These are phyloP conservation scores for Hydrangea macrophylla DNA, from an alignment of 148 eudicot species.

Conservation along the genomic window DNA sequence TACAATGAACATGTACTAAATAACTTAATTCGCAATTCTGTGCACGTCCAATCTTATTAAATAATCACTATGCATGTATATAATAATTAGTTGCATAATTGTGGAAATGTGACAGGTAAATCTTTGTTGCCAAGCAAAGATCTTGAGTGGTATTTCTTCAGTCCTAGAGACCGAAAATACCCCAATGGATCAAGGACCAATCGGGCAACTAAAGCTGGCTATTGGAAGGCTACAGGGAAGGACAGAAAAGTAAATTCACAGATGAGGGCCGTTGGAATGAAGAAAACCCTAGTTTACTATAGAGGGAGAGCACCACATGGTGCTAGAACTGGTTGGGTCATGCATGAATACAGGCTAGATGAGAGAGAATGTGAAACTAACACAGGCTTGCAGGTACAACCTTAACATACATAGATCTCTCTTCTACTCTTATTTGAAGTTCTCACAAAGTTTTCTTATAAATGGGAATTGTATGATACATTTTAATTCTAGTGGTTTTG, in stretches of 20 bases:
- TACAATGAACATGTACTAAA: no score
- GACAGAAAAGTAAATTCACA: conserved; percentile 80
- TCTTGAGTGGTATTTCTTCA: conserved; percentile 87
- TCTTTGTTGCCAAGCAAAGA: conserved; percentile 87
- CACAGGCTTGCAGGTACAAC: conserved; percentile 58
- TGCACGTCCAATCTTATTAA: no score
- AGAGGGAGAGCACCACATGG: conserved; percentile 95
- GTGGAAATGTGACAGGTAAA: conserved; percentile 39
- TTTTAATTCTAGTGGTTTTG: no score
- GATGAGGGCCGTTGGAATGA: conserved; percentile 68
- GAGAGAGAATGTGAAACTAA: conserved; percentile 69
- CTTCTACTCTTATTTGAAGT: no score
- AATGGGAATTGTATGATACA: no score
- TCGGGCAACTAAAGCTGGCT: conserved; percentile 83
- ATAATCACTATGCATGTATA: background rate
- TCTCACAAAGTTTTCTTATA: no score
- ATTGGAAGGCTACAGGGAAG: conserved; percentile 93
- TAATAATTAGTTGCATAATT: no score
- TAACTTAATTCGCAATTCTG: no score
- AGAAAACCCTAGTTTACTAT: conserved; percentile 89
- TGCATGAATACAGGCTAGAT: conserved; percentile 88
- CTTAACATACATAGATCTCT: background rate
- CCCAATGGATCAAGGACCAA: conserved; percentile 91
- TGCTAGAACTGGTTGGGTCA: conserved; percentile 75
- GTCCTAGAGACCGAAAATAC: conserved; percentile 81